Evolutionary conservation across 2,329 filamentous ascomycete species (phyloP), one percentile per base, ranked within the genome.

Genomic region (Aspergillus sclerotialis): DNA sequence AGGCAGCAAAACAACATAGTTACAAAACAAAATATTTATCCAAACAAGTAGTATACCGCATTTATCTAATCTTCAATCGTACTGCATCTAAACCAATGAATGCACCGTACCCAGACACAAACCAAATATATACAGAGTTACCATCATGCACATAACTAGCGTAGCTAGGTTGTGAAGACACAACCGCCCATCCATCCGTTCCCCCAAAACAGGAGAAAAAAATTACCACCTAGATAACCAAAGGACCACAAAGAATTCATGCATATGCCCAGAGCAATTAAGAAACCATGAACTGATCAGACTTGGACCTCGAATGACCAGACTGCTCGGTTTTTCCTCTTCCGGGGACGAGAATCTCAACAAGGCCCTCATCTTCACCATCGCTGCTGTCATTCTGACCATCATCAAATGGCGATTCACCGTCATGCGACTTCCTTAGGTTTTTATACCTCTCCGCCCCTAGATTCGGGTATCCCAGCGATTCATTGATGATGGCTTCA

Each of bases 391-490:
- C 62, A 23, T 64, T 60, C n/a, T 70, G 67, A 11, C 61, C 58
- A 12, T 60, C 52, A 7, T 55, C 57, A 19, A 55, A 59, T 14
- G 59, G 51, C 14, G 58, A 60, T 19, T 46, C 48, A 8, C 50
- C 44, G 26, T 48, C 40, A 30, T 49, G 53, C 30, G 54, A 48
- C 39, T 46, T 48, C 28, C 44, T 61, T 64, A 32, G 70, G 63
- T 52, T 80, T 27, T 51, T 50, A 36, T 61, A 63, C 32, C 57
- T 48, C 9, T 39, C 50, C 7, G 53, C 42, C 2, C 48, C 77
- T 63, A 82, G 76, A 43, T 76, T 78, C 46, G 82, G 82, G 38
- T 83, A 80, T 10, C 78, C 80, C 61, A 83, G 76, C 48, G 80
- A 78, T 42, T 82, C 77, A 26, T 78, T 76, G 17, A 76, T 63